A percentile compares a stretch with the other conserved stretches of the same genome.
Evolutionary conservation across 2,329 filamentous ascomycete species (phyloP).

Genomic region (Pestalotiopsis sp.): DNA sequence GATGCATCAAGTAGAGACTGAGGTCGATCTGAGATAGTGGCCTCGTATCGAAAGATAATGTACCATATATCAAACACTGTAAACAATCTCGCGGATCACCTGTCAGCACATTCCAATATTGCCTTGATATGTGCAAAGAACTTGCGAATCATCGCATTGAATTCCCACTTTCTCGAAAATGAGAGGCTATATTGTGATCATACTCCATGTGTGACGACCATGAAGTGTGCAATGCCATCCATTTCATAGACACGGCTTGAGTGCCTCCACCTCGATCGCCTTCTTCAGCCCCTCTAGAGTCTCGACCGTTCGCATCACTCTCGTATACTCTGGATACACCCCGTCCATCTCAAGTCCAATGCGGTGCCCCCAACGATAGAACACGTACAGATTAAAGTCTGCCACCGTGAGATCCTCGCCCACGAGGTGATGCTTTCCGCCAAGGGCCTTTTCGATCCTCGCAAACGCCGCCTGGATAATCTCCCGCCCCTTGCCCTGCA

Average conservation of each 20-base stretch:
- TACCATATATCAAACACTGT: constrained; percentile 7
- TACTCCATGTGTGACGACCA: neutral
- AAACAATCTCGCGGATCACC: neutral
- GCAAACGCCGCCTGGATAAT: constrained; percentile 16
- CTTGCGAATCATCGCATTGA: neutral
- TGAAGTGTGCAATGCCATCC: neutral
- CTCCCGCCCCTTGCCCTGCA: constrained; percentile 18
- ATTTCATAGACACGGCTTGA: neutral
- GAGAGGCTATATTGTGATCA: neutral
- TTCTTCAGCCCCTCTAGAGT: constrained; percentile 14
- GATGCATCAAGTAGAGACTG: neutral
- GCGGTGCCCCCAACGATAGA: constrained; percentile 21
- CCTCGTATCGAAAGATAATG: constrained; percentile 8
- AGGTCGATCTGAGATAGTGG: neutral
- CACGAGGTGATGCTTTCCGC: constrained; percentile 16
- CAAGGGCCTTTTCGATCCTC: constrained; percentile 20
- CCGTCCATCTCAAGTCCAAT: constrained; percentile 15
- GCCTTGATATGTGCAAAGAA: neutral
- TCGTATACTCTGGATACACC: constrained; percentile 17
- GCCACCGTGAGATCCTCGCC: constrained; percentile 22
- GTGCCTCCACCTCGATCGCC: constrained; percentile 4
- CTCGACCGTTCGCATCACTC: constrained; percentile 17
- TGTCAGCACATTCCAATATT: neutral
- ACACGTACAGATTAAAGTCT: constrained; percentile 23
- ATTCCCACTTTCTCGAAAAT: neutral